Conservation (phyloP, 176 grass and related monocot species). For the Oryza longistaminata region DNA sequence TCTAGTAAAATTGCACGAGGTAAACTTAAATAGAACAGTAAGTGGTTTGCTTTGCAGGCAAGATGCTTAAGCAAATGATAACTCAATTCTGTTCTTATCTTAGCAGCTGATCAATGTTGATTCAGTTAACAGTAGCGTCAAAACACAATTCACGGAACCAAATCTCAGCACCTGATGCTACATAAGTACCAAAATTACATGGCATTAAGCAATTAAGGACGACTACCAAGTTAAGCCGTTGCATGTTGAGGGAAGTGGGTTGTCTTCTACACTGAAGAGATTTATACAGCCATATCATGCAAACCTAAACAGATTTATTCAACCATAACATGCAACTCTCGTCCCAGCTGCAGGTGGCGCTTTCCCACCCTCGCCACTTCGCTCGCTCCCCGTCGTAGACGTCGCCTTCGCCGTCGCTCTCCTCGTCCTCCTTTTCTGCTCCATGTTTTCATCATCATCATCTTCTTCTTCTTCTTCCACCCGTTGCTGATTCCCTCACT, state of each 20-base stretch:
- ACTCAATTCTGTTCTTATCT: background rate
- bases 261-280: background rate
- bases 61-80: background rate
- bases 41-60: background rate
- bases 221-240: background rate
- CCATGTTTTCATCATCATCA: too few species aligned
- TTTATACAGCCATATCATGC: background rate
- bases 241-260: background rate
- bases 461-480: background rate
- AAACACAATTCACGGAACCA: background rate
- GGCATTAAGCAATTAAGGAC: background rate
- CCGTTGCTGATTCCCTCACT: slow-evolving; percentile 1
- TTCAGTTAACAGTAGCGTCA: background rate
- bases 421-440: slow-evolving; percentile 11
- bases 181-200: background rate
- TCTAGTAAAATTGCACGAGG: background rate
- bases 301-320: background rate
- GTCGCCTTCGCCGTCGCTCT: slow-evolving; percentile 37
- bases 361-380: slow-evolving; percentile 16
- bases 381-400: slow-evolving; percentile 42
- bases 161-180: background rate
- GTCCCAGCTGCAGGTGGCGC: slow-evolving; percentile 23
- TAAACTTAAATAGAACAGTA: background rate
- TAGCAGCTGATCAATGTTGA: background rate
- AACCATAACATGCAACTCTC: background rate